Evolutionary conservation across 2,329 filamentous ascomycete genomes (phyloP), one percentile per base, ranked within the genome.

Genomic region (Cadophora sp.): DNA sequence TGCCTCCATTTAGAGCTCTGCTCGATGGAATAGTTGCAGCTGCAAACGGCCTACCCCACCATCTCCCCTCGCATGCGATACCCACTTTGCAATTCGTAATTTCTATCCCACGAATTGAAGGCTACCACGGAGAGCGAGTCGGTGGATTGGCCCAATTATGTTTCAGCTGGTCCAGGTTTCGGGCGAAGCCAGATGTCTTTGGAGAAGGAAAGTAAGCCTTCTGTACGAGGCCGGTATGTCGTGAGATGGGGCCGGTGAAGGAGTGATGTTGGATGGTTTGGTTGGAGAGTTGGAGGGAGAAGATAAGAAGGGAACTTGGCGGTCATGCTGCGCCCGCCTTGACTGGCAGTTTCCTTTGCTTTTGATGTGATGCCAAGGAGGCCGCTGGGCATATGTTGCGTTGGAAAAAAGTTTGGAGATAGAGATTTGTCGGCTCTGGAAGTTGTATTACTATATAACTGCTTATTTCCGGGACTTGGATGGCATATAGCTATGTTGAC

Each of bases 91-190:
- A n/a, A 19, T 43, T 55, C 26, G 24, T 55, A 3, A 55, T 2
- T 31, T 4, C 51, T 55, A 29, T 55, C 12, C n/a, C 31, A 59
- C 56, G 22, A 40, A 59, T 59, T 31, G 24, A 24, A 5, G 16
- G 12, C 7, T 55, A 16, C 26, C 50, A 29, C 50, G 50, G 50
- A 16, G 24, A 48, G 24, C 11, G 14, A 40, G 34, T 12, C 2
- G 14, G 53, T 31, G 16, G 26, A 34, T 34, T 27, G 53, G 31
- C 55, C 55, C 55, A 40, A n/a, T 12, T 31, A 31, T 14, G 26
- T 31, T 62, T 62, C 59, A 62, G 59, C 59, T 62, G 59, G 26
- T n/a, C 59, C 14, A 48, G 59, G 59, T 62, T 40, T 48, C n/a
- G 24, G 59, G 59, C 59, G 40, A 62, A 62, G 59, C 40, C 19